A percentile compares a stretch with the other conserved stretches of the same genome.
These are phyloP conservation scores for Setaria viridis DNA, from an alignment of 202 grass and related monocot genomes.

Conservation along the genomic window DNA sequence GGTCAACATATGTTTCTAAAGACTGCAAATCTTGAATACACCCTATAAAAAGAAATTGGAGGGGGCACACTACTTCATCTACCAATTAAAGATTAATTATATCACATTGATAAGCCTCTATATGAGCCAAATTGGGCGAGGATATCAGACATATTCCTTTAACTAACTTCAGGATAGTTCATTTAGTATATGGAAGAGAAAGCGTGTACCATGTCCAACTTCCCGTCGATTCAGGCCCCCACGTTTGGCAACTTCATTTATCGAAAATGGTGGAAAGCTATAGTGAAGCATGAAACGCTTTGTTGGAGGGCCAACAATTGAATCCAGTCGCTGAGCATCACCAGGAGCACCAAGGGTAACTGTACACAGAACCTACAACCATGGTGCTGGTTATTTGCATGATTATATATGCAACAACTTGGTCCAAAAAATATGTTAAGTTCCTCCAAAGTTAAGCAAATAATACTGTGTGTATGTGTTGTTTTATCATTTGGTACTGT, in stretches of 20 bases:
- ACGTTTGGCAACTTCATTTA: constrained; percentile 91
- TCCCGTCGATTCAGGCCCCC: constrained; percentile 92
- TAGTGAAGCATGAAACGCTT: constrained; percentile 99
- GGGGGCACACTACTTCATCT: not conserved
- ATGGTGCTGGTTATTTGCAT: constrained; percentile 2
- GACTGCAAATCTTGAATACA: not conserved
- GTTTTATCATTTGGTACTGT: not conserved
- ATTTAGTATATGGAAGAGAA: constrained; percentile 33
- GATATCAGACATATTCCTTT: constrained; percentile 3
- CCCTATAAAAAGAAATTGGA: not conserved
- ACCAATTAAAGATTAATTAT: constrained; percentile 11
- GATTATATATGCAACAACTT: constrained; percentile 9
- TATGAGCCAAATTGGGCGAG: constrained; percentile 7
- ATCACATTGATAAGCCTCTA: not conserved
- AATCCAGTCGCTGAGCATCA: constrained; percentile 93
- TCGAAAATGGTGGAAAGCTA: constrained; percentile 96
- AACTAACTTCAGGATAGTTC: constrained; percentile 15
- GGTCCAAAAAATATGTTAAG: not conserved
- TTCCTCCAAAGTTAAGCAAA: constrained; percentile 3
- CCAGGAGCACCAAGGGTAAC: constrained; percentile 94
- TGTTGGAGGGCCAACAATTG: constrained; percentile 94
- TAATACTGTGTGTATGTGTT: not conserved
- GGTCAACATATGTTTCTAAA: not conserved
- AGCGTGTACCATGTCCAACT: constrained; percentile 90
- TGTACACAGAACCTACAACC: constrained; percentile 86